Evolutionary conservation across 2,329 filamentous ascomycete genomes (phyloP), one percentile per base, ranked within the genome.

Genomic region (Didymella pomorum): DNA sequence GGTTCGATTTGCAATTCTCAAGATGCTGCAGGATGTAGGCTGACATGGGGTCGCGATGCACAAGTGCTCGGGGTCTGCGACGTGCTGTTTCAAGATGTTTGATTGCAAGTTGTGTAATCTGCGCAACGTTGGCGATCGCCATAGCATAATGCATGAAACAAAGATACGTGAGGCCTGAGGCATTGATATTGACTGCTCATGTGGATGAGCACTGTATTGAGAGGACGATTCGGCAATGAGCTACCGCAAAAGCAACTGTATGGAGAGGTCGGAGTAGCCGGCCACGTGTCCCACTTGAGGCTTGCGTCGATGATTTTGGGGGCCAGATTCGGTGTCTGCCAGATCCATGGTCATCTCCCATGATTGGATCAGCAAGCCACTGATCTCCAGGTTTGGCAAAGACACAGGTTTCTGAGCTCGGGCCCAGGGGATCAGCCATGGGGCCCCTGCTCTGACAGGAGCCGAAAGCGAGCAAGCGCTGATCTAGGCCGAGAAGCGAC

Each of bases 391-490:
- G 29, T 55, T 48, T 52, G 48, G 52, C 21, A 31, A 44, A 48
- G 20, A 33, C 55, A 50, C 47, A 59, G 60, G 64, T 46, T 56
- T 59, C 56, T 60, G 58, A 53, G 62, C 56, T 58, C 58, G 56
- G 60, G 57, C 56, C 56, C 47, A 47, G 41, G 56, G 56, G 61
- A 66, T 66, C 59, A 58, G 58, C 60, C 60, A 61, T 62, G 59
- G 56, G 56, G 51, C 31, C 67, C 65, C 53, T 66, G 64, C 64
- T 47, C n/a, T 42, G 58, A 58, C 58, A 60, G 58, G 43, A 60
- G 48, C 64, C 63, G 64, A 58, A 65, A 58, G 54, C 20, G 55
- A 59, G 52, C 62, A 52, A 64, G 55, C 48, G 61, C 57, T 63
- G 59, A 65, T 64, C 62, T 46, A 66, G 57, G 58, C 55, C 51